Conservation (phyloP, 441 rosid species). For the Erodium texanum region DNA sequence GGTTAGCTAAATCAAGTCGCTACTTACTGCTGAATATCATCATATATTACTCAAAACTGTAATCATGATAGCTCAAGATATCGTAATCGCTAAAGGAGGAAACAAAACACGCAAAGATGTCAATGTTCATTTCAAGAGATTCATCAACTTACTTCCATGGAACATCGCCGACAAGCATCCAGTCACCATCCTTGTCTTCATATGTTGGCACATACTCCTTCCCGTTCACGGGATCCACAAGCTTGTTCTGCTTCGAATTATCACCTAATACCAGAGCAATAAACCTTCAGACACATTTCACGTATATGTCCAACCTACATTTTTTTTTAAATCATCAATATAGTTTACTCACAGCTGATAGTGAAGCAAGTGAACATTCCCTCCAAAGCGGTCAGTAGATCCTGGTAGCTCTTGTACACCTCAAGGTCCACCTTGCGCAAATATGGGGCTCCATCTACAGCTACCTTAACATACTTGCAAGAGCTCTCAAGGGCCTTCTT, state of each 20-base stretch:
- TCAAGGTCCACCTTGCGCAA: conserved; percentile 22
- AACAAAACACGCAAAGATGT: neutral
- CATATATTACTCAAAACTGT: neutral
- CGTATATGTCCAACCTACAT: neutral
- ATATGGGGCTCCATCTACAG: conserved; percentile 24
- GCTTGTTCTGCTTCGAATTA: conserved; percentile 10
- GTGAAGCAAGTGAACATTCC: conserved; percentile 21
- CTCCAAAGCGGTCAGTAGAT: conserved; percentile 16
- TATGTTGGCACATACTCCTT: conserved; percentile 26
- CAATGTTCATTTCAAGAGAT: neutral
- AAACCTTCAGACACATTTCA: neutral
- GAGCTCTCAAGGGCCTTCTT: conserved; percentile 16
- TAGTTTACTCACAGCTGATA: conserved; percentile 4
- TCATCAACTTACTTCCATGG: conserved; percentile 33
- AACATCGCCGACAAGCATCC: conserved; percentile 34
- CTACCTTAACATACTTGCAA: conserved; percentile 23
- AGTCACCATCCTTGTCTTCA: conserved; percentile 27
- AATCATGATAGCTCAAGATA: neutral
- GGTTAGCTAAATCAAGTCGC: neutral
- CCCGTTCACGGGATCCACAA: conserved; percentile 9
- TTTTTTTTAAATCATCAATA: too few species aligned
- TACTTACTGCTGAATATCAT: neutral
- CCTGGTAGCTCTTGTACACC: conserved; percentile 13
- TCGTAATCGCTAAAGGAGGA: neutral
- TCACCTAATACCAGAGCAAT: conserved; percentile 2